These are phyloP conservation scores for Hymenoscyphus fructigenus DNA, from an alignment of 2,329 filamentous ascomycete genomes.

Conservation along the genomic window DNA sequence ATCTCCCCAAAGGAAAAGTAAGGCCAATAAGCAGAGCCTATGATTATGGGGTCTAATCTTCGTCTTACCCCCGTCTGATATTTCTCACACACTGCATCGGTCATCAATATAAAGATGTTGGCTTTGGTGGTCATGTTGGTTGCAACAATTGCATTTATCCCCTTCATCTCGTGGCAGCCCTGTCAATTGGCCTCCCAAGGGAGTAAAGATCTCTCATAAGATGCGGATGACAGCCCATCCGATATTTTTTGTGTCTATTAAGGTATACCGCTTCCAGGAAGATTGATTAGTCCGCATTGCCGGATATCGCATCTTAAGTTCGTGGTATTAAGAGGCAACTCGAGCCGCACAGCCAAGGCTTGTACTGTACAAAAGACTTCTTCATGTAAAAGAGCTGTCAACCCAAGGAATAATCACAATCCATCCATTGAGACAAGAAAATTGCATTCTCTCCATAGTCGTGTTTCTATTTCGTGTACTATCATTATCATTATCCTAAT, in stretches of 20 bases:
- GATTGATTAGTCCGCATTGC: conserved; percentile 6
- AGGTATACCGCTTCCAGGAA: not conserved
- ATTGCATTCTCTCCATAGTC: not conserved
- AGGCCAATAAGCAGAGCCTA: not conserved
- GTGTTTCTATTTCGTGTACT: not conserved
- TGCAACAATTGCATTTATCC: not conserved
- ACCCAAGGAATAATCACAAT: not conserved
- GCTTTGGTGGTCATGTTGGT: not conserved
- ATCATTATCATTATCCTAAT: conserved; percentile 5
- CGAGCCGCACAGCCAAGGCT: conserved; percentile 5
- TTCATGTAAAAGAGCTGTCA: not conserved
- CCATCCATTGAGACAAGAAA: not conserved
- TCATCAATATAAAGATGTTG: conserved; percentile 6
- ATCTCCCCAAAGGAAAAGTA: not conserved
- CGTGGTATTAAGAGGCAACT: conserved; percentile 7
- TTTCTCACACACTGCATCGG: conserved; percentile 6
- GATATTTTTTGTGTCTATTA: conserved; percentile 5
- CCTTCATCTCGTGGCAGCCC: conserved; percentile 8
- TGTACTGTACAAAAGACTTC: not conserved
- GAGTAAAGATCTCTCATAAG: not conserved
- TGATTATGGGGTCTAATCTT: not conserved
- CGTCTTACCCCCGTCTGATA: conserved; percentile 8
- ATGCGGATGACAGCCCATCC: conserved; percentile 6
- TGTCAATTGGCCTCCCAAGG: not conserved
- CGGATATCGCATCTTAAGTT: not conserved